Evolutionary conservation across 2,329 filamentous ascomycete species (phyloP).

Genomic region (Claviceps quebecensis): DNA sequence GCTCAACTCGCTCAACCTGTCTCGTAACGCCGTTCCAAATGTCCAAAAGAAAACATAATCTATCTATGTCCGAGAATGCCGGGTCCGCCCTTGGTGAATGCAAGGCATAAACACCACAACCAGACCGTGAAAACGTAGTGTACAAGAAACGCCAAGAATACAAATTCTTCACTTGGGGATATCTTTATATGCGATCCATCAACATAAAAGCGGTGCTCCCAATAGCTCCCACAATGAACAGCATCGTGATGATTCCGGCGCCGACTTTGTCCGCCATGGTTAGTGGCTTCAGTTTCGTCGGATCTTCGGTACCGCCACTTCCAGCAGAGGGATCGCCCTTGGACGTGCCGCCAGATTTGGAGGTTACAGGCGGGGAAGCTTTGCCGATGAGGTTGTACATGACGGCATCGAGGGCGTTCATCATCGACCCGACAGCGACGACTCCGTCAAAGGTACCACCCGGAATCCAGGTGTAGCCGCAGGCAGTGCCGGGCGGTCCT

Average conservation of each 20-base stretch:
- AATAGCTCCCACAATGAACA: constrained; percentile 33
- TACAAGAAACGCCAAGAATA: not conserved
- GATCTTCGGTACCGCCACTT: constrained; percentile 15
- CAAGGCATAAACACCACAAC: not conserved
- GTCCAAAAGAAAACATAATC: not conserved
- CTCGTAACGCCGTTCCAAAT: too few relatives aligned
- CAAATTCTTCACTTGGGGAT: not conserved
- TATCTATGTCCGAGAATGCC: not conserved
- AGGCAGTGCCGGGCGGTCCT: constrained; percentile 44
- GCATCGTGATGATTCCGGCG: constrained; percentile 40
- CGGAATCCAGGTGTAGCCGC: constrained; percentile 52
- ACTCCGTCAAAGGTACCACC: constrained; percentile 40
- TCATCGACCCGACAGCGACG: constrained; percentile 54
- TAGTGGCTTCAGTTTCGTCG: constrained; percentile 21
- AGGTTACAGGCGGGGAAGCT: constrained; percentile 33
- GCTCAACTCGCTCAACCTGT: too few relatives aligned
- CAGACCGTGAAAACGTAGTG: not conserved
- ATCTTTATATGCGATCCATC: constrained; percentile 14
- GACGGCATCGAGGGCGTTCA: constrained; percentile 51
- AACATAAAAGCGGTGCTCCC: constrained; percentile 36
- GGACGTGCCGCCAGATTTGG: constrained; percentile 44
- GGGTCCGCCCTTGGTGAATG: not conserved
- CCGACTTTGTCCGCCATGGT: constrained; percentile 38
- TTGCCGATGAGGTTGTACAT: constrained; percentile 42
- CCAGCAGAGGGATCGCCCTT: constrained; percentile 27